Evolutionary conservation across 2,329 filamentous ascomycete genomes (phyloP), one percentile per base, ranked within the genome.

Genomic region (Penicillium janthinellum): DNA sequence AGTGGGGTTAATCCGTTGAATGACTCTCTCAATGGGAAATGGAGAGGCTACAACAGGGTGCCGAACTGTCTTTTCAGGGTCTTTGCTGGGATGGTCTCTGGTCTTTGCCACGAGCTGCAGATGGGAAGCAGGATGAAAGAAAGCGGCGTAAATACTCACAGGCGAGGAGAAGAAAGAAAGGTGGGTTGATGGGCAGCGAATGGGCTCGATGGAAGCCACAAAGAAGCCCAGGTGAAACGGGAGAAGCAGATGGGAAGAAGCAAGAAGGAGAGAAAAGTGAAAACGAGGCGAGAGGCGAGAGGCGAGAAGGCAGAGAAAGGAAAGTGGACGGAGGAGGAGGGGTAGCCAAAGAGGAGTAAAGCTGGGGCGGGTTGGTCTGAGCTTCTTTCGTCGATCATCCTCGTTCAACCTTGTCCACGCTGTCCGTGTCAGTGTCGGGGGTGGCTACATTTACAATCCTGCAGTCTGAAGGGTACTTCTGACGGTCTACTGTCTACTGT

Each of bases 361-460:
- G 60, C 59, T 56, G 62, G 60, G 58, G 58, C 57, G 54, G 25
- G 51, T 54, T 66, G 65, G 64, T 65, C 64, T 66, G 63, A 66
- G 64, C 64, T 66, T 64, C 62, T 39, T n/a, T 52, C 38, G 64
- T 65, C 63, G 62, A 66, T 64, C 64, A 59, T 63, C 49, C 49
- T 39, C 38, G 28, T 39, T 35, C 35, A 42, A 35, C 31, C 31
- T 25, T 38, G 17, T 12, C 44, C 50, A 31, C 31, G 31, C 31
- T 10, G 2, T 20, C 20, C 20, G 20, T 20, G 20, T 20, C 20
- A 20, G 20, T 20, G 25, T 28, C 25, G 10, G 31, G 31, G 7
- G 6, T 31, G 6, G 25, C 22, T 22, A 22, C 22, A 22, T 28
- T 14, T 47, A 47, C 44, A 7, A 12, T 10, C 12, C 12, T 17